Conservation (phyloP, 2,329 filamentous ascomycete species). For the Ophiosphaerella korrae region DNA sequence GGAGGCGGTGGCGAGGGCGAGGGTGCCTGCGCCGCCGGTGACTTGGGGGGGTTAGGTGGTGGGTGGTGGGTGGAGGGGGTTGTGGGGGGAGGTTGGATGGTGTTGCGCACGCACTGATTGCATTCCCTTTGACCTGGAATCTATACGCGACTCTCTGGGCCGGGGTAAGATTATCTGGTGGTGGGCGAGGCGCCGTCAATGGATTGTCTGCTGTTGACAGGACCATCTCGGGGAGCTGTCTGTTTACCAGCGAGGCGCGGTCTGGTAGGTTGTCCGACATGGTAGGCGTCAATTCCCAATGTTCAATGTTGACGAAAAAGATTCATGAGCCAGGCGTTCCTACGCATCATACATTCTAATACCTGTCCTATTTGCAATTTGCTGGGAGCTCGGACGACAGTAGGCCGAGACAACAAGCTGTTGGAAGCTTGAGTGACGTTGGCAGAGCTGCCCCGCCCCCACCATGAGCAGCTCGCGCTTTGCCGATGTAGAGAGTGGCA, state of each 20-base stretch:
- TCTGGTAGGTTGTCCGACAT: constrained; percentile 47
- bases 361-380: neutral
- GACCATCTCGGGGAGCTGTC: constrained; percentile 56
- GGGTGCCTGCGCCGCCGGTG: constrained; percentile 69
- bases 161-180: constrained; percentile 49
- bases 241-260: constrained; percentile 51
- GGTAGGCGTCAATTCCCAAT: constrained; percentile 2
- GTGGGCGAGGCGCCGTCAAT: constrained; percentile 49
- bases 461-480: too few species aligned
- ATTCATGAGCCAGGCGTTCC: neutral
- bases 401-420: constrained; percentile 11
- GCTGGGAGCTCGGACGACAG: constrained; percentile 15
- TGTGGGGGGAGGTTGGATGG: neutral
- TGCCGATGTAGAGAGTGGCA: too few species aligned
- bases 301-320: neutral
- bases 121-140: constrained; percentile 60
- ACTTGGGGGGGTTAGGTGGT: constrained; percentile 44
- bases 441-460: constrained; percentile 13
- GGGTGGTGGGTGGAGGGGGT: too few species aligned
- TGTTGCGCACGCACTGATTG: constrained; percentile 52
- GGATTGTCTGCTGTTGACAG: constrained; percentile 55
- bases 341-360: neutral
- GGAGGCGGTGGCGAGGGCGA: constrained; percentile 62
- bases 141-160: constrained; percentile 53
- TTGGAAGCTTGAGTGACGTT: constrained; percentile 16